These are phyloP conservation scores for Pythium periplocum DNA, from an alignment of 352 stramenopile genomes.

Conservation along the genomic window DNA sequence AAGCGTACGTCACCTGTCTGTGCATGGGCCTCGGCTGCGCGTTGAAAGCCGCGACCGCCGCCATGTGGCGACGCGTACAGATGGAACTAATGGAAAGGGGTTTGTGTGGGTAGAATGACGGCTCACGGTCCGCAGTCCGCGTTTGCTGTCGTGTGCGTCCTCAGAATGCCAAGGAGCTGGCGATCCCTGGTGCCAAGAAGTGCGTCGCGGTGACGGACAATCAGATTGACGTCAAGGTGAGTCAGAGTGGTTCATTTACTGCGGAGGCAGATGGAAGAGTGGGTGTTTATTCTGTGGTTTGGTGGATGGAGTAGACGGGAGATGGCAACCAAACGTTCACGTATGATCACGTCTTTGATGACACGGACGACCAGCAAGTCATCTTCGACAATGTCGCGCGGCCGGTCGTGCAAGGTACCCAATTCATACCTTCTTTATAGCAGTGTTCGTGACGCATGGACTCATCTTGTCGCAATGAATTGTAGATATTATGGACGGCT, in stretches of 20 bases:
- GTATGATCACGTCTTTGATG: conserved; percentile 88
- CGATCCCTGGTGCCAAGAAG: conserved; percentile 48
- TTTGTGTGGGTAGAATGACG: conserved; percentile 10
- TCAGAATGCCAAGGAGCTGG: conserved; percentile 74
- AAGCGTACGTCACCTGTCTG: conserved; percentile 9
- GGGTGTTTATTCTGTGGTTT: not conserved
- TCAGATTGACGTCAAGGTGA: conserved; percentile 66
- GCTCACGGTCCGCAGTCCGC: conserved; percentile 51
- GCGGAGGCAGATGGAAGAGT: no score
- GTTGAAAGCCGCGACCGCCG: no score
- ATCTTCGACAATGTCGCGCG: conserved; percentile 88
- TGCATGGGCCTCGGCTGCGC: no score
- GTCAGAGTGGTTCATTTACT: no score
- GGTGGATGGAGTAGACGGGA: conserved; percentile 22
- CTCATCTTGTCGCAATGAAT: conserved; percentile 10
- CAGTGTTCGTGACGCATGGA: not conserved
- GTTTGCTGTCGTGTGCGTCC: conserved; percentile 82
- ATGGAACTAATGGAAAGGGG: no score
- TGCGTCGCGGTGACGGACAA: conserved; percentile 46
- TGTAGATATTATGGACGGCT: conserved; percentile 87
- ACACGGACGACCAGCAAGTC: conserved; percentile 73
- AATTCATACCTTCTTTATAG: no score
- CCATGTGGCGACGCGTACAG: no score
- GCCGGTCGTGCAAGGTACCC: conserved; percentile 82
- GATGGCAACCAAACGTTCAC: conserved; percentile 76